phyloP scores from a whole-genome alignment of 768 basidiomycete species.

The Tylopilus subfusipes region DNA sequence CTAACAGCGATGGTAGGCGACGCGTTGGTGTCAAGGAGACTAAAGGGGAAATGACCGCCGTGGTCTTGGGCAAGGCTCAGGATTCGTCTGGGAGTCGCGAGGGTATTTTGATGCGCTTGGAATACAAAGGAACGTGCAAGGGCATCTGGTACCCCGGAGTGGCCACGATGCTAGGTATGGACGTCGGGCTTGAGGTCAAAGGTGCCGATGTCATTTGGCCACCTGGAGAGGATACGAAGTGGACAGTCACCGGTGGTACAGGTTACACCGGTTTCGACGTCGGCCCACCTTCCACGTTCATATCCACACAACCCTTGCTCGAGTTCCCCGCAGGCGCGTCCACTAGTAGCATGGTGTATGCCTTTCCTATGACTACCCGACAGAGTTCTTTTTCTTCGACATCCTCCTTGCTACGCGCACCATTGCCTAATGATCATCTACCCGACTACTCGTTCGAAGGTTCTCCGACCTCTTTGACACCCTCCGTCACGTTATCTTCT shows the following conservation, averaged over 20 bases:
- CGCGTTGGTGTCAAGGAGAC: slow-evolving; percentile 68
- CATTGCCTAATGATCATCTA: slow-evolving; percentile 60
- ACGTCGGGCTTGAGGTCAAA: slow-evolving; percentile 65
- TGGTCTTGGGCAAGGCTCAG: slow-evolving; percentile 48
- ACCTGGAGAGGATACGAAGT: slow-evolving; percentile 45
- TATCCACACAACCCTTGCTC: slow-evolving; percentile 48
- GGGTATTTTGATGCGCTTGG: slow-evolving; percentile 61
- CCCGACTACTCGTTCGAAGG: slow-evolving; percentile 76
- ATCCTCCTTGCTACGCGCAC: slow-evolving; percentile 69
- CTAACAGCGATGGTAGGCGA: slow-evolving; percentile 51
- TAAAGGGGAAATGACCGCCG: slow-evolving; percentile 63
- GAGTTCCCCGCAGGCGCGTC: slow-evolving; percentile 38
- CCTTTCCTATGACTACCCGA: slow-evolving; percentile 30
- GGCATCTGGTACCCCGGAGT: slow-evolving; percentile 83
- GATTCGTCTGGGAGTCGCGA: slow-evolving; percentile 39
- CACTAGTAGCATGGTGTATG: slow-evolving; percentile 18
- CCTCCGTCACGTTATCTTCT: slow-evolving; percentile 40
- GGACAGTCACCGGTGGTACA: slow-evolving; percentile 59
- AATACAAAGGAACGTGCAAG: slow-evolving; percentile 70
- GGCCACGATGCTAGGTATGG: slow-evolving; percentile 76
- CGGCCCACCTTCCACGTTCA: slow-evolving; percentile 37
- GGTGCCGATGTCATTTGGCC: slow-evolving; percentile 70
- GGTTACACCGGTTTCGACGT: slow-evolving; percentile 74
- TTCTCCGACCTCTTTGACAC: slow-evolving; percentile 50
- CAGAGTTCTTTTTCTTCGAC: slow-evolving; percentile 44